Conservation (phyloP, 306 rosid genomes). For the Cucurbita argyrosperma region DNA sequence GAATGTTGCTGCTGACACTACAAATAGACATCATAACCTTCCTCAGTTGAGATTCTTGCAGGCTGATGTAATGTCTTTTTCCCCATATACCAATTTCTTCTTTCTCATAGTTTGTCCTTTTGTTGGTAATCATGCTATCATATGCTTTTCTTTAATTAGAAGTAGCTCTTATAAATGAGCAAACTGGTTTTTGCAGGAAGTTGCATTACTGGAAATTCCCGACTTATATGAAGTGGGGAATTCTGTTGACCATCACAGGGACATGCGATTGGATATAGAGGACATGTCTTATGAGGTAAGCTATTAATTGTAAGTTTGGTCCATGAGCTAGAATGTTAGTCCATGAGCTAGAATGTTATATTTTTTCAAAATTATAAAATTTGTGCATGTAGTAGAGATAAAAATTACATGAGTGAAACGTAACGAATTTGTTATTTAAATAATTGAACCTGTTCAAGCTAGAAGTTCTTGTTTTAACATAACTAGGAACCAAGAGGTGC, state of each 20-base stretch:
- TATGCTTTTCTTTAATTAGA: neutral
- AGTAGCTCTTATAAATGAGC: conserved; percentile 2
- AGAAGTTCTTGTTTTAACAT: neutral
- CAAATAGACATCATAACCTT: conserved; percentile 46
- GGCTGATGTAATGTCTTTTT: conserved; percentile 52
- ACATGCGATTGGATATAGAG: conserved; percentile 93
- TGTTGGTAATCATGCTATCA: neutral
- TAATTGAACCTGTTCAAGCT: neutral
- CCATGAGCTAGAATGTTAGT: too few relatives aligned
- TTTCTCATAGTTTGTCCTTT: neutral
- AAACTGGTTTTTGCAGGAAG: conserved; percentile 40
- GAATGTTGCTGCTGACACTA: conserved; percentile 26
- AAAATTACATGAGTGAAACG: neutral
- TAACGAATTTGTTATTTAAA: neutral
- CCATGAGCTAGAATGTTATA: too few relatives aligned
- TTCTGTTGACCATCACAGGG: conserved; percentile 69
- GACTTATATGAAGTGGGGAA: conserved; percentile 41
- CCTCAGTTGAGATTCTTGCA: conserved; percentile 53
- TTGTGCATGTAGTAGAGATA: neutral
- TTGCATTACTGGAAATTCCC: conserved; percentile 58
- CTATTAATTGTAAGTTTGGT: neutral
- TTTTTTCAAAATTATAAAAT: too few relatives aligned
- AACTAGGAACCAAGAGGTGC: neutral
- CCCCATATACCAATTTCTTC: neutral
- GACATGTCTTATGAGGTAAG: conserved; percentile 96